Percentiles rank a stretch among this genome's conserved stretches.
Evolutionary conservation across 2,329 filamentous ascomycete genomes (phyloP).

Genomic region (Lachnellula cervina): DNA sequence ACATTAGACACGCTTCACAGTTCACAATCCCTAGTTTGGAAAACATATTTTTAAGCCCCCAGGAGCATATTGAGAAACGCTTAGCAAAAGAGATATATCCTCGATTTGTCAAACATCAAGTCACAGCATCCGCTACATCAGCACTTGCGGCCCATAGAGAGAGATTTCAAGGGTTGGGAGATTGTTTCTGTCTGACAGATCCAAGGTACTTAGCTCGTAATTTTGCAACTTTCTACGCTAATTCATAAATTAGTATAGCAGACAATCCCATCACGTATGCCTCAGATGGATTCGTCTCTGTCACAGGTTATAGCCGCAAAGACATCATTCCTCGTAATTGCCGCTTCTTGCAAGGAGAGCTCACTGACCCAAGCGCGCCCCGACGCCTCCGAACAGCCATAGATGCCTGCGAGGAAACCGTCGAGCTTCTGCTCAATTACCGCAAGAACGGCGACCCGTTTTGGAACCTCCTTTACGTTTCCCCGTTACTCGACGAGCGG

Average conservation of each 20-base stretch:
- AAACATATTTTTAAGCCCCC: slow-evolving; percentile 36
- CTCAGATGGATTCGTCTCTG: slow-evolving; percentile 47
- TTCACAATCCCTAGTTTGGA: slow-evolving; percentile 29
- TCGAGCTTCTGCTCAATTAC: slow-evolving; percentile 49
- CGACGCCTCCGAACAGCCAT: slow-evolving; percentile 40
- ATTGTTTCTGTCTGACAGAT: slow-evolving; percentile 55
- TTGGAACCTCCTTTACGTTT: slow-evolving; percentile 52
- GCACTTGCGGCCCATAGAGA: slow-evolving; percentile 39
- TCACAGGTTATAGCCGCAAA: slow-evolving; percentile 44
- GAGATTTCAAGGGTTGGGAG: slow-evolving; percentile 50
- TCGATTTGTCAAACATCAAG: slow-evolving; percentile 48
- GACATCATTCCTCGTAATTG: slow-evolving; percentile 48
- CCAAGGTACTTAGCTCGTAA: slow-evolving; percentile 31
- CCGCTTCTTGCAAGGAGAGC: slow-evolving; percentile 44
- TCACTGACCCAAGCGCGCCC: slow-evolving; percentile 40
- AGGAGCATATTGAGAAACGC: slow-evolving; percentile 40
- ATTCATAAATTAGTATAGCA: slow-evolving; percentile 28
- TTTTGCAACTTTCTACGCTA: neutral
- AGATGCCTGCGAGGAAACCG: slow-evolving; percentile 38
- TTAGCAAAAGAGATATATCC: slow-evolving; percentile 45
- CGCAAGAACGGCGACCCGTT: slow-evolving; percentile 47
- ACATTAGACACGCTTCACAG: slow-evolving; percentile 20
- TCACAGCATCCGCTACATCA: slow-evolving; percentile 41
- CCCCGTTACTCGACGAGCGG: slow-evolving; percentile 44
- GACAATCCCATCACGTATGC: slow-evolving; percentile 48